Percentiles rank a stretch among this genome's conserved stretches.
phyloP scores from a whole-genome alignment of 139 green algal species.

The Tetradesmus obliquus region DNA sequence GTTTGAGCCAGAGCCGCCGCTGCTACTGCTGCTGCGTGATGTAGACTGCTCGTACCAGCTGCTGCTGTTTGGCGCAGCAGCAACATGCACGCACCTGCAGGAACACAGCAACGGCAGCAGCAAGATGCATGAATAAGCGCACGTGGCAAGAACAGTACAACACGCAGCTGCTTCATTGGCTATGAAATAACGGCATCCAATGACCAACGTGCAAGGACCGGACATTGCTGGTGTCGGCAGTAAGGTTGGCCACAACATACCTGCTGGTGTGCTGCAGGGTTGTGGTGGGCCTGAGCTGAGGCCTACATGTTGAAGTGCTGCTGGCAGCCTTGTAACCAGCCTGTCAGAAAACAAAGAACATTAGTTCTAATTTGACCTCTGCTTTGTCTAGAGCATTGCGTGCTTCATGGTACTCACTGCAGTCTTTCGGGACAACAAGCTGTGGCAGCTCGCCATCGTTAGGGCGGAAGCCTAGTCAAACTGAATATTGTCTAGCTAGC shows the following conservation, averaged over 20 bases:
- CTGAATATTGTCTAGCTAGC: neutral
- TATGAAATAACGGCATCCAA: no score
- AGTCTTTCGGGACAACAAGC: conserved; percentile 1
- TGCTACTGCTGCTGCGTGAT: neutral
- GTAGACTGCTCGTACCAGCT: neutral
- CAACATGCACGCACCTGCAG: neutral
- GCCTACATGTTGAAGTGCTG: neutral
- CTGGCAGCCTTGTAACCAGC: neutral
- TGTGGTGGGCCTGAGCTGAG: neutral
- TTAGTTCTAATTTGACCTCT: neutral
- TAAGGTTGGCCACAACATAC: neutral
- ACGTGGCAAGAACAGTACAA: neutral
- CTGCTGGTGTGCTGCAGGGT: conserved; percentile 1
- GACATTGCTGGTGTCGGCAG: neutral
- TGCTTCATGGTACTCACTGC: neutral
- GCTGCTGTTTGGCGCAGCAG: neutral
- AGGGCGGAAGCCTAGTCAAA: neutral
- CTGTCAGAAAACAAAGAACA: neutral
- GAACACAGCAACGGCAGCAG: neutral
- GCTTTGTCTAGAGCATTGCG: neutral
- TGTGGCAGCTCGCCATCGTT: neutral
- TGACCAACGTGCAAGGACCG: neutral
- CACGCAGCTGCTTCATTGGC: neutral
- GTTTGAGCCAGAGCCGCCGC: neutral
- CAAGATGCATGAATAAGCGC: neutral